Conservation (phyloP, 2,329 filamentous ascomycete genomes). For the Xylaria sp. region DNA sequence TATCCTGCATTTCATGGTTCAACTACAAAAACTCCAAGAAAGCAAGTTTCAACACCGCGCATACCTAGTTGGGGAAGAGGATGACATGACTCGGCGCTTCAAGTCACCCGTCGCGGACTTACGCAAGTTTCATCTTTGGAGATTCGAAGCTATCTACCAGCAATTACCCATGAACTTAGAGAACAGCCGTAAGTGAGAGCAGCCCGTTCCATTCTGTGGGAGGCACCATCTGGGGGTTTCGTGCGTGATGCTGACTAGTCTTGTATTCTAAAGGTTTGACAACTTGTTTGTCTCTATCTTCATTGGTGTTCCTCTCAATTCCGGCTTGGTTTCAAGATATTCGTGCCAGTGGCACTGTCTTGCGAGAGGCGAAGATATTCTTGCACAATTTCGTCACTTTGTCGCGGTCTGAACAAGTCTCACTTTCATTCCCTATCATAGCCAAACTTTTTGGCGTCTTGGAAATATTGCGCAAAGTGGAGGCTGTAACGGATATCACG, state of each 20-base stretch:
- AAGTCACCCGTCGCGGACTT: slow-evolving; percentile 26
- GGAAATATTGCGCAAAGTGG: slow-evolving; percentile 28
- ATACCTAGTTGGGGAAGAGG: slow-evolving; percentile 1
- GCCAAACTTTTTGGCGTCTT: slow-evolving; percentile 27
- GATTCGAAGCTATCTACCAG: slow-evolving; percentile 26
- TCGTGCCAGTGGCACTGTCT: slow-evolving; percentile 22
- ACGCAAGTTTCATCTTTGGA: slow-evolving; percentile 28
- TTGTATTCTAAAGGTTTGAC: slow-evolving; percentile 30
- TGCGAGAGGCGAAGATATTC: slow-evolving; percentile 22
- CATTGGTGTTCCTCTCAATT: slow-evolving; percentile 37
- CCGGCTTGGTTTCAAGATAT: slow-evolving; percentile 6
- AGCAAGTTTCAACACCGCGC: slow-evolving; percentile 21
- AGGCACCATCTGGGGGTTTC: neutral
- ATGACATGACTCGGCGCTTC: slow-evolving; percentile 1
- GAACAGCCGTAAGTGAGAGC: slow-evolving; percentile 33
- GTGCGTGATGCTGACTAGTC: neutral
- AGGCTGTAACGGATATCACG: too few species aligned
- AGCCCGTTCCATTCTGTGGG: neutral
- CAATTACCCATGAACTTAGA: slow-evolving; percentile 24
- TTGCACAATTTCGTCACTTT: slow-evolving; percentile 27
- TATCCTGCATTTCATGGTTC: slow-evolving; percentile 37
- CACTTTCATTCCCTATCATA: slow-evolving; percentile 24
- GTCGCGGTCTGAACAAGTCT: slow-evolving; percentile 17
- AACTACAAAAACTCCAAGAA: slow-evolving; percentile 24
- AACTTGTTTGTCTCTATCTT: slow-evolving; percentile 32